These are phyloP conservation scores for Bocquillonia castaneifolia DNA, from an alignment of 441 rosid genomes.

Conservation along the genomic window DNA sequence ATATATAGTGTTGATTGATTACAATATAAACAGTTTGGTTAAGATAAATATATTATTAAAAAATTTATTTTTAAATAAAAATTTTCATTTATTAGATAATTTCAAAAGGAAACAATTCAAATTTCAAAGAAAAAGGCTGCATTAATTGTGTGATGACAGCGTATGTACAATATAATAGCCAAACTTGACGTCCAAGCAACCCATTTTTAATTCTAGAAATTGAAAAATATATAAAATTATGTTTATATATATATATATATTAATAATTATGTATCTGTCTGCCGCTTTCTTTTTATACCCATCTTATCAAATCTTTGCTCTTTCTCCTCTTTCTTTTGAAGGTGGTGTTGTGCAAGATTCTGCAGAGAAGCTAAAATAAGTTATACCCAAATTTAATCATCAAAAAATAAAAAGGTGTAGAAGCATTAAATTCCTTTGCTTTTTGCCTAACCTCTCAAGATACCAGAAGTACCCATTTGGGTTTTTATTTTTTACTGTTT, in stretches of 20 bases:
- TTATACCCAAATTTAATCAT: neutral
- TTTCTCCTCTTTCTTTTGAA: slow-evolving; percentile 17
- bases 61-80: no score
- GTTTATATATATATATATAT: neutral
- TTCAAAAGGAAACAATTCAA: no score
- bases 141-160: slow-evolving; percentile 30
- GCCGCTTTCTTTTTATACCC: slow-evolving; percentile 23
- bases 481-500: neutral
- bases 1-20: no score
- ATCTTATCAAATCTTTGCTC: slow-evolving; percentile 7
- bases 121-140: slow-evolving; percentile 15
- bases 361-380: neutral
- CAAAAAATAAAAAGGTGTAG: slow-evolving; percentile 13
- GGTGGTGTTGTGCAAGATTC: slow-evolving; percentile 15
- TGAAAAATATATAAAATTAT: neutral
- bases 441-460: slow-evolving; percentile 11
- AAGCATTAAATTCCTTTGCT: slow-evolving; percentile 33
- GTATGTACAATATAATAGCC: slow-evolving; percentile 37
- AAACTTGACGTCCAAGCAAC: slow-evolving; percentile 77
- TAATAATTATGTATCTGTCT: slow-evolving; percentile 11
- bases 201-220: slow-evolving; percentile 24
- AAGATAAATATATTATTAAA: no score
- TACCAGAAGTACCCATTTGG: slow-evolving; percentile 24
- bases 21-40: no score
- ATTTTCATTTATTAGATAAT: no score